These are phyloP conservation scores for Aaosphaeria arxii DNA, from an alignment of 2,329 filamentous ascomycete species.

Conservation along the genomic window DNA sequence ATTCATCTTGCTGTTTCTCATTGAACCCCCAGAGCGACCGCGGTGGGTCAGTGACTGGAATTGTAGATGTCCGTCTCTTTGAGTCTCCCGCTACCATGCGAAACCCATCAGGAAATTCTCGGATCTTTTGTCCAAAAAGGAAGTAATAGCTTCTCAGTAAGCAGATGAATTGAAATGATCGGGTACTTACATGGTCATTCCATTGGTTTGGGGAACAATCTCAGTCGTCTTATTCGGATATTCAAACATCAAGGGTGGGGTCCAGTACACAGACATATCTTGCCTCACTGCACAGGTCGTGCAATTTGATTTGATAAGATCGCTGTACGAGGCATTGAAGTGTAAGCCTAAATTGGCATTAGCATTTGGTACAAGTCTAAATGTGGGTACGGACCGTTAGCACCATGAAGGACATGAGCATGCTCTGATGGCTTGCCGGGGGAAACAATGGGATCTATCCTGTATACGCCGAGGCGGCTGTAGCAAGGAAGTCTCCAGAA, in stretches of 20 bases:
- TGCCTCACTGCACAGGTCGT: slow-evolving; percentile 59
- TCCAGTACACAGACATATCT: slow-evolving; percentile 46
- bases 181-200: slow-evolving; percentile 63
- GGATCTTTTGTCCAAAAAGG: slow-evolving; percentile 66
- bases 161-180: slow-evolving; percentile 11
- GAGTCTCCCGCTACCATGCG: slow-evolving; percentile 69
- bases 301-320: slow-evolving; percentile 63
- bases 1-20: slow-evolving; percentile 60
- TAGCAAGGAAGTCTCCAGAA: slow-evolving; percentile 70
- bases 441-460: slow-evolving; percentile 48
- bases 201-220: slow-evolving; percentile 58
- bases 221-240: slow-evolving; percentile 62
- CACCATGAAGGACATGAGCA: slow-evolving; percentile 32
- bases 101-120: slow-evolving; percentile 69
- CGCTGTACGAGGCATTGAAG: slow-evolving; percentile 59
- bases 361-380: no score
- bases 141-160: slow-evolving; percentile 60
- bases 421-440: slow-evolving; percentile 24
- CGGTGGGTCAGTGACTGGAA: slow-evolving; percentile 43
- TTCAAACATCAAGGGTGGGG: slow-evolving; percentile 68
- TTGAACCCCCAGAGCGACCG: slow-evolving; percentile 36
- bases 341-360: slow-evolving; percentile 58
- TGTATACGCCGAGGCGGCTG: slow-evolving; percentile 58
- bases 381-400: slow-evolving; percentile 54
- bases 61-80: slow-evolving; percentile 51